A percentile compares a stretch with the other conserved stretches of the same genome.
Evolutionary conservation across 83 land plant species (phyloP).

Genomic region (Diphasiastrum complanatum): DNA sequence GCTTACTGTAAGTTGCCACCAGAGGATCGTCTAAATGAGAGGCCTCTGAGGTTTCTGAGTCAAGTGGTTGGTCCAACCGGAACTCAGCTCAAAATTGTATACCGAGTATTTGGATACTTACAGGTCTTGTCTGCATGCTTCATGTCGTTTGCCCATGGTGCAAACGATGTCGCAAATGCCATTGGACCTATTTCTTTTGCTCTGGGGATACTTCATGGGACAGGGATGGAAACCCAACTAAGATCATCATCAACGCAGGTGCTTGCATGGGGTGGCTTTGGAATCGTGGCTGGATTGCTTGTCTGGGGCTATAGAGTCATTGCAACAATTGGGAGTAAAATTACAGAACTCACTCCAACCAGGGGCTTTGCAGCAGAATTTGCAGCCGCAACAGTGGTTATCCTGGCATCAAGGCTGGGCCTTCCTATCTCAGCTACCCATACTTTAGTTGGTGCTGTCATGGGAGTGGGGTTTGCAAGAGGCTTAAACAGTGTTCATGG

Average conservation of each 20-base stretch:
- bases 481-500: slow-evolving; percentile 81
- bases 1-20: slow-evolving; percentile 31
- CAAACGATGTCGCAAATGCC: slow-evolving; percentile 97
- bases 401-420: slow-evolving; percentile 85
- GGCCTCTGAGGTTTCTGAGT: slow-evolving; percentile 36
- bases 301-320: slow-evolving; percentile 99
- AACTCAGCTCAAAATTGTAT: slow-evolving; percentile 74
- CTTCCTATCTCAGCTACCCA: slow-evolving; percentile 97
- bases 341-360: slow-evolving; percentile 94
- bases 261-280: slow-evolving; percentile 99
- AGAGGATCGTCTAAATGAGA: neutral
- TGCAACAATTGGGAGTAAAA: slow-evolving; percentile 92
- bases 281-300: slow-evolving; percentile 87
- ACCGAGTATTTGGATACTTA: slow-evolving; percentile 92
- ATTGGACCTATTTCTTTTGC: slow-evolving; percentile 96
- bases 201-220: slow-evolving; percentile 72
- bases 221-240: slow-evolving; percentile 27
- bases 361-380: slow-evolving; percentile 99
- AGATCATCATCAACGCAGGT: slow-evolving; percentile 63
- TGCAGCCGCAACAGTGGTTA: slow-evolving; percentile 95
- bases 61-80: slow-evolving; percentile 88
- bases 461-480: slow-evolving; percentile 98
- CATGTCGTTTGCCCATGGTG: slow-evolving; percentile 99
- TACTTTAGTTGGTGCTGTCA: slow-evolving; percentile 95
- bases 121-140: slow-evolving; percentile 96